Conservation (phyloP, 2,329 filamentous ascomycete species). For the Fusarium oligoseptatum region DNA sequence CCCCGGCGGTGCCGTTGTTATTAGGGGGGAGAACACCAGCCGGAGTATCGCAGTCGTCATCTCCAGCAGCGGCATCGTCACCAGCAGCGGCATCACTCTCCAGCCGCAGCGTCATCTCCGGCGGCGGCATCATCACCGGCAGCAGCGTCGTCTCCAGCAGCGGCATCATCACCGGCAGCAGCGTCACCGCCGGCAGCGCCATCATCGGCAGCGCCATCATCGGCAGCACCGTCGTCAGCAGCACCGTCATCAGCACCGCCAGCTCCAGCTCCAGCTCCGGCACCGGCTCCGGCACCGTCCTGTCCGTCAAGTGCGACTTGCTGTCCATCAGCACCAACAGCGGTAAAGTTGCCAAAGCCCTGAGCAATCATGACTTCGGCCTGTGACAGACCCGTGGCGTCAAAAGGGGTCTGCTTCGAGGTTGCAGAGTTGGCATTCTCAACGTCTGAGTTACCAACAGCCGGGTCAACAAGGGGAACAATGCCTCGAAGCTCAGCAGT, state of each 20-base stretch:
- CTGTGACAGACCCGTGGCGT: conserved; percentile 72
- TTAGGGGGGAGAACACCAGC: conserved; percentile 2
- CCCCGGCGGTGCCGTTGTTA: neutral
- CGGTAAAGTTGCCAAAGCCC: conserved; percentile 74
- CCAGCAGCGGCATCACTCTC: conserved; percentile 12
- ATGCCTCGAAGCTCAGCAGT: conserved; percentile 74
- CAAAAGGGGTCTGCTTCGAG: conserved; percentile 67
- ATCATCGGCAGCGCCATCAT: neutral
- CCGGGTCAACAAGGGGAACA: conserved; percentile 76
- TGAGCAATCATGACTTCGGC: conserved; percentile 73
- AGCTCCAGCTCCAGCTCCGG: conserved; percentile 2
- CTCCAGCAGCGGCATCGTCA: conserved; percentile 32
- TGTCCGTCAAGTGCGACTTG: conserved; percentile 52
- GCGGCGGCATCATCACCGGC: neutral
- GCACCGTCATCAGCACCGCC: neutral
- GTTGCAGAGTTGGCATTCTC: conserved; percentile 71
- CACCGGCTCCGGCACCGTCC: conserved; percentile 42
- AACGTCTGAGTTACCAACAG: conserved; percentile 66
- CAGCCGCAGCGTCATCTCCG: neutral
- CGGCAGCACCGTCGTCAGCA: neutral
- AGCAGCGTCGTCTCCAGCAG: neutral
- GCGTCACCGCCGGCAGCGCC: neutral
- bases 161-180: neutral
- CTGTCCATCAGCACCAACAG: conserved; percentile 49
- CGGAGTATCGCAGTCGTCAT: conserved; percentile 32